Conservation (phyloP, 2,329 filamentous ascomycete species). For the Exophiala oligosperma region DNA sequence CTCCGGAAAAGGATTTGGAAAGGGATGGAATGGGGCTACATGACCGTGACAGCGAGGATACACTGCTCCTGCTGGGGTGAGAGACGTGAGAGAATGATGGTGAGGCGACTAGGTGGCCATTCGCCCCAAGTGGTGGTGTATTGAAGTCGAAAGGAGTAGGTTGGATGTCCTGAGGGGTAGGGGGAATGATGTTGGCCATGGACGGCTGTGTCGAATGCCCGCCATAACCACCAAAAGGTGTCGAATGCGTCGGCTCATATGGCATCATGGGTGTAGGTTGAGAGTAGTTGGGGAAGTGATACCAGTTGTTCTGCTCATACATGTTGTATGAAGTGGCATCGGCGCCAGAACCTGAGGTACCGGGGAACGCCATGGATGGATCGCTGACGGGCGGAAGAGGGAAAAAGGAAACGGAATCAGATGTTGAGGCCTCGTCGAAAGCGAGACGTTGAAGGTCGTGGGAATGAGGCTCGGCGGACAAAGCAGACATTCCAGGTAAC, state of each 20-base stretch:
- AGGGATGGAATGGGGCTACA: constrained; percentile 20
- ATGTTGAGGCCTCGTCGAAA: constrained; percentile 19
- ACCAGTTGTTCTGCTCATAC: constrained; percentile 27
- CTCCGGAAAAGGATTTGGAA: constrained; percentile 8
- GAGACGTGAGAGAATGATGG: constrained; percentile 25
- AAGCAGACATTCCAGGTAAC: constrained; percentile 16
- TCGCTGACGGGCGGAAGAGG: constrained; percentile 20
- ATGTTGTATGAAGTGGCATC: constrained; percentile 17
- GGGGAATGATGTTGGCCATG: constrained; percentile 26
- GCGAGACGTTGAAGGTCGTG: constrained; percentile 21
- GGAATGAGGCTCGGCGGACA: constrained; percentile 11
- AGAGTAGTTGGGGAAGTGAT: constrained; percentile 21
- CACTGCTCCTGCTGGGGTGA: constrained; percentile 20
- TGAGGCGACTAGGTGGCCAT: constrained; percentile 20
- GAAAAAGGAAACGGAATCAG: constrained; percentile 24
- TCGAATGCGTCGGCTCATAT: constrained; percentile 19
- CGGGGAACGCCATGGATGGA: constrained; percentile 16
- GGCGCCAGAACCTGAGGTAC: constrained; percentile 2
- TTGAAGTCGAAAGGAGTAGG: constrained; percentile 26
- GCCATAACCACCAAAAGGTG: constrained; percentile 9
- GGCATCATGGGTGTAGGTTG: constrained; percentile 20
- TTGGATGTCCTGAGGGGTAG: constrained; percentile 26
- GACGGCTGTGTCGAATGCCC: constrained; percentile 11
- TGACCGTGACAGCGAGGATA: constrained; percentile 28
- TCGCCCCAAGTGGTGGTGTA: constrained; percentile 16